These are phyloP conservation scores for Salix viminalis DNA, from an alignment of 345 rosid species.

Conservation along the genomic window DNA sequence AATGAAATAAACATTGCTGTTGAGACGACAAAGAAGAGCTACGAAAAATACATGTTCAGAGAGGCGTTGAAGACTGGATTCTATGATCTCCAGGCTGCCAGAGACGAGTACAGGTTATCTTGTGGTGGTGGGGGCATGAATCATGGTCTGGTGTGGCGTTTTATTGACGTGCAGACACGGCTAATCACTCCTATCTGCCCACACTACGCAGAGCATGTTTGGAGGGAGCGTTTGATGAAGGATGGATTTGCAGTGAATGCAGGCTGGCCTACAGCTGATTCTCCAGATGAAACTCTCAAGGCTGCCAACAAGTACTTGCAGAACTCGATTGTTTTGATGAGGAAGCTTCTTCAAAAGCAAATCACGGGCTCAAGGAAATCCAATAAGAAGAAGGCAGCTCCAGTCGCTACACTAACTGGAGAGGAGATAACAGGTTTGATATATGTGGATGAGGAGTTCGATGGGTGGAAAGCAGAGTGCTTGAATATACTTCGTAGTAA, in stretches of 20 bases:
- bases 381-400: constrained; percentile 53
- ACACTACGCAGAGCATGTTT: constrained; percentile 81
- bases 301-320: constrained; percentile 89
- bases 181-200: constrained; percentile 92
- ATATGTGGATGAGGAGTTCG: constrained; percentile 73
- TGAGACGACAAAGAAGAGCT: constrained; percentile 62
- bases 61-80: constrained; percentile 90
- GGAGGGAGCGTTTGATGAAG: constrained; percentile 80
- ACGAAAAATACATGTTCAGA: constrained; percentile 68
- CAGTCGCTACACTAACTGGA: constrained; percentile 43
- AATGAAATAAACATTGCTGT: constrained; percentile 87
- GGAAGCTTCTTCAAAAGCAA: constrained; percentile 76
- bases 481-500: constrained; percentile 61
- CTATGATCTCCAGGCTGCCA: constrained; percentile 88
- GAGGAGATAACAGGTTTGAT: constrained; percentile 53
- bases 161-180: constrained; percentile 88
- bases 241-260: constrained; percentile 72
- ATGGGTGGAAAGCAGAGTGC: constrained; percentile 89
- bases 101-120: constrained; percentile 86
- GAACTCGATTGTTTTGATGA: constrained; percentile 68
- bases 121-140: constrained; percentile 80
- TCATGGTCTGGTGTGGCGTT: constrained; percentile 54
- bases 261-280: constrained; percentile 80
- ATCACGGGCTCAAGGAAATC: constrained; percentile 63
- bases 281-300: constrained; percentile 73